A percentile compares a stretch with the other conserved stretches of the same genome.
Conservation (phyloP, 2,329 filamentous ascomycete genomes). For the Aphanocladium album region DNA sequence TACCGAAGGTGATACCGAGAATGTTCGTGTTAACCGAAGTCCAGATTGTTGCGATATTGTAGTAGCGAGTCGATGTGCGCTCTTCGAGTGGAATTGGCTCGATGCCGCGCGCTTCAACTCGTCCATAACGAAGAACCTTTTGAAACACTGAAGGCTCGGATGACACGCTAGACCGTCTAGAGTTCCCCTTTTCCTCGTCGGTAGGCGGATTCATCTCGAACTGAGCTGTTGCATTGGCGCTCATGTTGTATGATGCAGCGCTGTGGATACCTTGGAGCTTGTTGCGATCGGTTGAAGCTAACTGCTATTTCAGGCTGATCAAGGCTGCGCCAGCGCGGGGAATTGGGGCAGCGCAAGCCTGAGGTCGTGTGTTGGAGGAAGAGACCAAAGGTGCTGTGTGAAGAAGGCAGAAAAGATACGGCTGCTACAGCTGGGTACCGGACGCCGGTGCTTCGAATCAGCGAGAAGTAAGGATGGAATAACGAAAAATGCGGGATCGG, state of each 20-base stretch:
- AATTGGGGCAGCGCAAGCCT: no score
- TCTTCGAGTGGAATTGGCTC: constrained; percentile 38
- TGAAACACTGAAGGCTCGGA: constrained; percentile 8
- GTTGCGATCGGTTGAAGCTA: not conserved
- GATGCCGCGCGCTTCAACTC: constrained; percentile 41
- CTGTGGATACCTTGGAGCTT: not conserved
- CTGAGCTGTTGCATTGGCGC: not conserved
- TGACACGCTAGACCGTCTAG: not conserved
- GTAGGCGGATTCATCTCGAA: not conserved
- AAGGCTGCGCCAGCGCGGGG: no score
- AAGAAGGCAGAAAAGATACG: not conserved
- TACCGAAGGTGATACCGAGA: constrained; percentile 54
- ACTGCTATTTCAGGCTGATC: not conserved
- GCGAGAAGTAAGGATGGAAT: not conserved
- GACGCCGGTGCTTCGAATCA: not conserved
- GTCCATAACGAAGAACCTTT: constrained; percentile 28
- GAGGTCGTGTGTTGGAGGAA: not conserved
- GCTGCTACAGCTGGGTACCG: not conserved
- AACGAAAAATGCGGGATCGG: not conserved
- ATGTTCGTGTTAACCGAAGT: constrained; percentile 46
- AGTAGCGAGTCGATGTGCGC: constrained; percentile 34
- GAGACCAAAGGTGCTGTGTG: not conserved
- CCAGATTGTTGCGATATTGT: constrained; percentile 45
- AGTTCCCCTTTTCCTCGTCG: constrained; percentile 7
- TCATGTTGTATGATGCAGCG: not conserved